Evolutionary conservation across 2,329 filamentous ascomycete species (phyloP).

Genomic region (Niveomyces coronatus): DNA sequence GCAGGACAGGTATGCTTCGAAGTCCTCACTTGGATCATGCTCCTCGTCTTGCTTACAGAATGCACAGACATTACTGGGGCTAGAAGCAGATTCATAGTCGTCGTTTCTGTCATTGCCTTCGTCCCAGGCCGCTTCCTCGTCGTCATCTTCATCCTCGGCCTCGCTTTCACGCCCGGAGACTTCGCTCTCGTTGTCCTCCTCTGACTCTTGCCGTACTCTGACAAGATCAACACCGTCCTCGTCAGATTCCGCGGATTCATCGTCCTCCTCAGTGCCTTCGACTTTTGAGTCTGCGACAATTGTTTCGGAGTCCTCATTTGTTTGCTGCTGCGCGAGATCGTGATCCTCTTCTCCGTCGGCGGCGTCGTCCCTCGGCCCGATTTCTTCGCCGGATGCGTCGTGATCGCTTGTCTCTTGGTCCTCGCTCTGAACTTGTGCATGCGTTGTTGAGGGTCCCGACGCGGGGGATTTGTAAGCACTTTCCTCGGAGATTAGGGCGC

Average conservation of each 20-base stretch:
- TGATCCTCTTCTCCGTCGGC: slow-evolving; percentile 33
- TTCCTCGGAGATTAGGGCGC: slow-evolving; percentile 40
- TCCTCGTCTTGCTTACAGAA: slow-evolving; percentile 80
- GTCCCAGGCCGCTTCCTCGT: slow-evolving; percentile 35
- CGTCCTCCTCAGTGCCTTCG: slow-evolving; percentile 13
- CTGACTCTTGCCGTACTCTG: slow-evolving; percentile 45
- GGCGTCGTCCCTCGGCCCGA: slow-evolving; percentile 29
- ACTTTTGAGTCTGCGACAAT: slow-evolving; percentile 4
- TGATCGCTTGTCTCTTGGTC: slow-evolving; percentile 28
- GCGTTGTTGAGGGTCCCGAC: slow-evolving; percentile 4
- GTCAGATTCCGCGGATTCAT: slow-evolving; percentile 30
- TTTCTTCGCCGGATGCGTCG: slow-evolving; percentile 31
- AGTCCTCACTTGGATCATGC: slow-evolving; percentile 70
- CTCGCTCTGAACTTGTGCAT: slow-evolving; percentile 21
- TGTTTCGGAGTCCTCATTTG: slow-evolving; percentile 8
- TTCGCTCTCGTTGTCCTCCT: slow-evolving; percentile 23
- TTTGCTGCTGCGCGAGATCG: slow-evolving; percentile 19
- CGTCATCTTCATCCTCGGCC: slow-evolving; percentile 27
- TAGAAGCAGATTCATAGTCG: slow-evolving; percentile 29
- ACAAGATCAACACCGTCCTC: slow-evolving; percentile 46
- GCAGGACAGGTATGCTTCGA: slow-evolving; percentile 70
- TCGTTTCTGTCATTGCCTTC: slow-evolving; percentile 47
- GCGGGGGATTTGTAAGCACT: slow-evolving; percentile 26
- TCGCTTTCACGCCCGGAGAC: slow-evolving; percentile 29
- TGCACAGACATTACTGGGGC: slow-evolving; percentile 44